Conservation (phyloP, 768 basidiomycete species). For the Boletus reticuloceps region DNA sequence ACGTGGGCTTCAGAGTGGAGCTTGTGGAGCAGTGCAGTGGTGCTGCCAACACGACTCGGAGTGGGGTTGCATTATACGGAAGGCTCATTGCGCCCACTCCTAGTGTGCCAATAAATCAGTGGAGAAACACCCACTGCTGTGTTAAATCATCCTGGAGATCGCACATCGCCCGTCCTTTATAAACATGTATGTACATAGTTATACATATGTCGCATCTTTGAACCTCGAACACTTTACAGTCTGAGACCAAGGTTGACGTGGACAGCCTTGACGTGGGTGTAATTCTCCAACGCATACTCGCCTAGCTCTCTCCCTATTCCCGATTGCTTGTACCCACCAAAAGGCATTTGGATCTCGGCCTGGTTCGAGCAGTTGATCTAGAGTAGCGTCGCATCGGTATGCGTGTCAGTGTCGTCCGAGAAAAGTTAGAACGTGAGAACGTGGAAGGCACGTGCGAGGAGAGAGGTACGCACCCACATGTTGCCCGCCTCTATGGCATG, state of each 20-base stretch:
- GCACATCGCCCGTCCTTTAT: too few species aligned
- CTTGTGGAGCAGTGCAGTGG: too few species aligned
- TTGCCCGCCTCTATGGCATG: conserved; percentile 48
- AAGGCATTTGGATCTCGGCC: conserved; percentile 10
- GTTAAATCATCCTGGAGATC: too few species aligned
- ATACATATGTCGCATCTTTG: not conserved
- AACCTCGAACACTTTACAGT: not conserved
- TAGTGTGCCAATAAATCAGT: too few species aligned
- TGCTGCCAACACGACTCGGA: too few species aligned
- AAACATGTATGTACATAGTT: not conserved
- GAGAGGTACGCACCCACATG: conserved; percentile 47
- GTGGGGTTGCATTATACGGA: too few species aligned
- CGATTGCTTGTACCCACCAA: conserved; percentile 10
- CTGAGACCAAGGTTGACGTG: conserved; percentile 8
- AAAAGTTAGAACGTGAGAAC: too few species aligned
- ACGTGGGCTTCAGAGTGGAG: too few species aligned
- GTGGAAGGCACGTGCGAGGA: too few species aligned
- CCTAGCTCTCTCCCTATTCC: conserved; percentile 7
- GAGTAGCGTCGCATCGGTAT: not conserved
- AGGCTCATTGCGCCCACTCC: too few species aligned
- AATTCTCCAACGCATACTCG: conserved; percentile 12
- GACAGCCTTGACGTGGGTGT: conserved; percentile 8
- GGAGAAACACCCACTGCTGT: too few species aligned
- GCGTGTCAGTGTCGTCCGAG: too few species aligned
- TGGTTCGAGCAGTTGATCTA: conserved; percentile 6